A percentile compares a stretch with the other conserved stretches of the same genome.
Evolutionary conservation across 345 rosid genomes (phyloP).

Genomic region (Ailanthus altissimus): DNA sequence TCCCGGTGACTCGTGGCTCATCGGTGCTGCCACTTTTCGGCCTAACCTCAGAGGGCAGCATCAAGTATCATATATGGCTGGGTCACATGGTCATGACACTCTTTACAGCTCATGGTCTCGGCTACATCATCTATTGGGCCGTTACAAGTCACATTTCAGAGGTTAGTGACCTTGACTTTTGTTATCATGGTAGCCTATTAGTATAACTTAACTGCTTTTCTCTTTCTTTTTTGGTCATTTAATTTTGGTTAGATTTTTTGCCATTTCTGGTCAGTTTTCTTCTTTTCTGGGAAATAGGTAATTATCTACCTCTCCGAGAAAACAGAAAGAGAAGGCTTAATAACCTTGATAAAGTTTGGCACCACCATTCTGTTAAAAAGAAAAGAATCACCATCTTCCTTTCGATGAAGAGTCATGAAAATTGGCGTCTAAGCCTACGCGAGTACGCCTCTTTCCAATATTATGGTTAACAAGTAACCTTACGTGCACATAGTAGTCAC

Average conservation of each 20-base stretch:
- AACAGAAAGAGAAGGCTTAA: background rate
- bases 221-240: background rate
- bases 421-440: too few relatives aligned
- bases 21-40: conserved; percentile 69
- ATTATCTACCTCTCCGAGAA: background rate
- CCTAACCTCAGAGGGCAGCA: conserved; percentile 77
- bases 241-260: background rate
- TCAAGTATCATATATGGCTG: conserved; percentile 90
- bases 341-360: background rate
- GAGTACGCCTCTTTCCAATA: too few relatives aligned
- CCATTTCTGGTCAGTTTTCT: background rate
- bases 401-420: too few relatives aligned
- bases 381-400: too few relatives aligned
- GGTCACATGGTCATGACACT: conserved; percentile 69
- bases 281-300: background rate
- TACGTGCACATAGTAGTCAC: too few relatives aligned
- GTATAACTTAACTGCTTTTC: background rate
- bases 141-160: conserved; percentile 33
- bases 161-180: conserved; percentile 37
- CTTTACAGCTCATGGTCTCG: conserved; percentile 66
- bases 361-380: background rate
- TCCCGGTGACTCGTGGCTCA: conserved; percentile 83
- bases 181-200: too few relatives aligned
- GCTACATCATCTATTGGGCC: conserved; percentile 51
- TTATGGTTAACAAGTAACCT: too few relatives aligned